phyloP scores from a whole-genome alignment of 1,284 basidiomycete species.

The Lentinula novae-zelandiae region DNA sequence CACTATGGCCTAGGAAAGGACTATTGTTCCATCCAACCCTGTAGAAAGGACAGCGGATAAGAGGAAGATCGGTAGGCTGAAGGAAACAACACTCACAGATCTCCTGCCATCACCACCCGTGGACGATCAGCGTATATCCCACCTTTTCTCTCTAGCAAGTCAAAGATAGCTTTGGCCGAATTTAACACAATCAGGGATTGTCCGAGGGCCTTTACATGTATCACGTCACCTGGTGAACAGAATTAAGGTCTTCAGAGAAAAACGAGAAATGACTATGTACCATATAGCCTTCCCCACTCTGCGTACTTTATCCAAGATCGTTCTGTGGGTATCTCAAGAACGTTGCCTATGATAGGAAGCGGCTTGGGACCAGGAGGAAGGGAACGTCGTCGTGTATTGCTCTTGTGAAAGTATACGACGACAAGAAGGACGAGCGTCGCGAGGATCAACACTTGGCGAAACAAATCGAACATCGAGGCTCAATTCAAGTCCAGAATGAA shows the following conservation, averaged over 20 bases:
- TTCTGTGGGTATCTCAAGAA: conserved; percentile 8
- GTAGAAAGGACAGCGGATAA: not conserved
- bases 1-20: conserved; percentile 6
- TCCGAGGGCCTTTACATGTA: not conserved
- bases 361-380: conserved; percentile 12
- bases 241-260: not conserved
- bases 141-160: conserved; percentile 2
- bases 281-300: conserved; percentile 1
- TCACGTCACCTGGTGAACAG: not conserved
- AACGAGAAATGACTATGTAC: not conserved
- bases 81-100: not conserved
- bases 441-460: not conserved
- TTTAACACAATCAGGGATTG: conserved; percentile 9
- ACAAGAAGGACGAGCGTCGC: not conserved
- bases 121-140: conserved; percentile 5
- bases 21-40: conserved; percentile 13
- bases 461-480: not conserved
- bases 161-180: conserved; percentile 2
- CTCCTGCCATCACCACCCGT: not conserved
- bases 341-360: conserved; percentile 11
- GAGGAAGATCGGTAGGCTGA: not conserved
- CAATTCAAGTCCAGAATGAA: not conserved
- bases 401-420: not conserved
- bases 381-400: not conserved
- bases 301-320: conserved; percentile 4